Conservation (phyloP, 805 yeast species). For the Suhomyces faveliae region DNA sequence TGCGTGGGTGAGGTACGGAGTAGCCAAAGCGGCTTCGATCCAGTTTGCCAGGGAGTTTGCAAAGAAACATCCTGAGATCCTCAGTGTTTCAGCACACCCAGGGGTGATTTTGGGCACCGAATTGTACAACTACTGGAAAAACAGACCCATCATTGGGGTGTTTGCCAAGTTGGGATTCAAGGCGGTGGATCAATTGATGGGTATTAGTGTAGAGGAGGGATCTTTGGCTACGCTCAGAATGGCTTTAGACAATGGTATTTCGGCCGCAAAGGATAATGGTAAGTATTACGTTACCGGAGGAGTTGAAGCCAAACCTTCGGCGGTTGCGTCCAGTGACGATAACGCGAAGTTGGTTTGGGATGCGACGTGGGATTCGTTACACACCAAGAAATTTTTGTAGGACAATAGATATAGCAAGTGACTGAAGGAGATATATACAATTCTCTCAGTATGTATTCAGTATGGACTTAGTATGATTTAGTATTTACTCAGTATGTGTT, state of each 20-base stretch:
- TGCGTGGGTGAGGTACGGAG: constrained; percentile 36
- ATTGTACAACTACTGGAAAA: constrained; percentile 30
- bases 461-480: no score
- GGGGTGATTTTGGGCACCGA: constrained; percentile 36
- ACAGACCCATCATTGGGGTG: constrained; percentile 23
- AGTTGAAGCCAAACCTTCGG: constrained; percentile 18
- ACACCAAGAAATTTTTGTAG: constrained; percentile 4
- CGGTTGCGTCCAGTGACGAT: constrained; percentile 21
- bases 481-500: no score
- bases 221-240: constrained; percentile 32
- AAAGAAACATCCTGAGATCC: constrained; percentile 27
- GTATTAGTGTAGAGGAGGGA: constrained; percentile 36
- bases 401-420: neutral
- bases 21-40: constrained; percentile 33
- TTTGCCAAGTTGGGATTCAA: constrained; percentile 16
- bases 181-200: constrained; percentile 17
- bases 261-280: constrained; percentile 26
- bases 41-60: constrained; percentile 31
- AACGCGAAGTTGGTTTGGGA: constrained; percentile 29
- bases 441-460: no score
- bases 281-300: constrained; percentile 36
- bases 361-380: constrained; percentile 19
- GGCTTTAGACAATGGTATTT: constrained; percentile 29
- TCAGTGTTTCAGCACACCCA: constrained; percentile 38
- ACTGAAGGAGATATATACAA: no score